Conservation (phyloP, 2,329 filamentous ascomycete genomes). For the Aspergillus arachidicola region DNA sequence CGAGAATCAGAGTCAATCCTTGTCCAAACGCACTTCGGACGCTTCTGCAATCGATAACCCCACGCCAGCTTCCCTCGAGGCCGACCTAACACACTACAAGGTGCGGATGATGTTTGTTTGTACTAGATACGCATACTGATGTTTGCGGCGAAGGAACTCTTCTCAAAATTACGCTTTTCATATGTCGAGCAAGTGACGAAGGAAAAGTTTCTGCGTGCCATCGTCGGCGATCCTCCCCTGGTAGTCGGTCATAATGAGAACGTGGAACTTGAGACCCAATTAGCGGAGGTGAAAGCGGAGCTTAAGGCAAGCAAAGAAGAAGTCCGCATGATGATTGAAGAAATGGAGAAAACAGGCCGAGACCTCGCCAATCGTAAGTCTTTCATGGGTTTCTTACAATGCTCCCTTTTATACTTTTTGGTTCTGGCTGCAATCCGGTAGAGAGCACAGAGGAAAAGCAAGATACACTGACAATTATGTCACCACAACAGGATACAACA, state of each 20-base stretch:
- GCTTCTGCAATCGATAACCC: slow-evolving; percentile 69
- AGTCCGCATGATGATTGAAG: slow-evolving; percentile 71
- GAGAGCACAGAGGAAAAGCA: background rate
- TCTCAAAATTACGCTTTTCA: slow-evolving; percentile 93
- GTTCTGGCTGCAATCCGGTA: background rate
- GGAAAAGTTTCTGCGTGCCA: slow-evolving; percentile 92
- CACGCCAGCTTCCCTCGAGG: slow-evolving; percentile 75
- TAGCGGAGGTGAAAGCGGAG: slow-evolving; percentile 69
- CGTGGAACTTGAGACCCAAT: slow-evolving; percentile 70
- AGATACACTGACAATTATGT: background rate
- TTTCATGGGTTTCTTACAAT: background rate
- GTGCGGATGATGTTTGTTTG: slow-evolving; percentile 35
- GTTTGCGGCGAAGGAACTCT: slow-evolving; percentile 65
- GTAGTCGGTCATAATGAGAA: slow-evolving; percentile 85
- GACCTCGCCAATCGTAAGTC: slow-evolving; percentile 62
- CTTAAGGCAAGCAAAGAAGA: slow-evolving; percentile 80
- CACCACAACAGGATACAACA: slow-evolving; percentile 52
- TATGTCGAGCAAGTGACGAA: slow-evolving; percentile 99
- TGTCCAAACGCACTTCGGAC: slow-evolving; percentile 67
- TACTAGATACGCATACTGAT: slow-evolving; percentile 8
- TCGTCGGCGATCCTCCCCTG: slow-evolving; percentile 85
- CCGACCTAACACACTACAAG: slow-evolving; percentile 86
- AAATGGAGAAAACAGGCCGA: slow-evolving; percentile 70
- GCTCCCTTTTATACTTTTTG: background rate
- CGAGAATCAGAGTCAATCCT: slow-evolving; percentile 30